phyloP scores from a whole-genome alignment of 768 basidiomycete genomes.

The Lanmaoa pseudosensibilis region DNA sequence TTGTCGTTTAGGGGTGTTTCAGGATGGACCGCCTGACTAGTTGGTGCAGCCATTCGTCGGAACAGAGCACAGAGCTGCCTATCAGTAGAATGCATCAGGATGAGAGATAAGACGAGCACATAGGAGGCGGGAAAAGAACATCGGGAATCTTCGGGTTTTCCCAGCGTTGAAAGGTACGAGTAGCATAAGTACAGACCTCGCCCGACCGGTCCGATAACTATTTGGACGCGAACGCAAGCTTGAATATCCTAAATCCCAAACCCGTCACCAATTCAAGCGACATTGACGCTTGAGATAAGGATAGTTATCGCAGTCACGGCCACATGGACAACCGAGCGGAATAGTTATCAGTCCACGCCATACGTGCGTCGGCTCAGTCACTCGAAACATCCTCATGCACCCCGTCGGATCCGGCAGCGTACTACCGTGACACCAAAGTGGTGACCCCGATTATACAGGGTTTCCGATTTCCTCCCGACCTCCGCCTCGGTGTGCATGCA shows the following conservation, averaged over 20 bases:
- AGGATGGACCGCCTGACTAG: neutral
- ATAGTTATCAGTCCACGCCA: neutral
- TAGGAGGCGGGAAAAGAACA: too few relatives aligned
- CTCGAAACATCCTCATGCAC: conserved; percentile 12
- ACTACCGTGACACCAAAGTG: neutral
- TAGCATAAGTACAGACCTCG: too few relatives aligned
- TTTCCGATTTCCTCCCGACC: neutral
- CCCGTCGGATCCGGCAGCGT: neutral
- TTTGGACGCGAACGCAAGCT: neutral
- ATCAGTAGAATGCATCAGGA: conserved; percentile 4
- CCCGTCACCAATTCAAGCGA: neutral
- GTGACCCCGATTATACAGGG: neutral
- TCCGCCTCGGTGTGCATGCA: neutral
- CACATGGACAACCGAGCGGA: conserved; percentile 3
- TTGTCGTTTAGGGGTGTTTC: conserved; percentile 1
- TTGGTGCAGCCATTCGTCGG: neutral
- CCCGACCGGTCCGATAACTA: neutral
- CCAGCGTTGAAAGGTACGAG: neutral
- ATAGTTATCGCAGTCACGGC: neutral
- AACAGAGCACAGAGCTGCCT: conserved; percentile 9
- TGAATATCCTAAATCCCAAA: neutral
- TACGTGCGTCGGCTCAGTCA: neutral
- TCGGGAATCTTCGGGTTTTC: neutral
- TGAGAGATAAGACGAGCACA: neutral
- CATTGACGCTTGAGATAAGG: neutral